Base-by-base conservation (phyloP, 768 basidiomycete genomes). In the Macrolepiota fuliginosa region DNA sequence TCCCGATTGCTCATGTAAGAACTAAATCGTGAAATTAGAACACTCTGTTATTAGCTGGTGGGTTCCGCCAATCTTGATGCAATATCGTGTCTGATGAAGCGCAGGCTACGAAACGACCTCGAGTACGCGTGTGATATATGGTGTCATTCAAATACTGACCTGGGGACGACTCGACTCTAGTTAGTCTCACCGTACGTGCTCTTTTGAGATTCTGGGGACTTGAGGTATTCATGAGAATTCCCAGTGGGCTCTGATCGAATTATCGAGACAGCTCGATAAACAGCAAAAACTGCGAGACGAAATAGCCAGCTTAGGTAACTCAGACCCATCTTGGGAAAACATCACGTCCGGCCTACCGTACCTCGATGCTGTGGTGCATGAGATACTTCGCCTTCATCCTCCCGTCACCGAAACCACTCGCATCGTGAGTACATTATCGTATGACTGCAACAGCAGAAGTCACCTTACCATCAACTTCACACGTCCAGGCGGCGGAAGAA, bases 171-270 rank as follows among this genome's bases (percentile, higher is more conserved):
- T 7, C 24, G 22, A 10, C 25, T 35, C 50, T 59, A 75, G 77
- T 78, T 54, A 77, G 74, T 61, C 64, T 80, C 1, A 79, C 77
- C 3, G 77, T 77, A 62, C 50, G 69, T 63, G 11, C 17, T 46
- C 39, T 12, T 24, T 10, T 40, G 13, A 53, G 24, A 9, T 11
- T 36, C 22, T 49, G 2, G 1, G 7, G n/a, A 5, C 15, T 25
- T 50, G 9, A 45, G 13, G 11, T 42, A 22, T 17, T 39, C n/a
- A 22, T 52, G 12, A 46, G 29, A 7, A 19, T 40, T 47, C 0
- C 9, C 24, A 82, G 81, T 87, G 85, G 84, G 81, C 84, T 2
- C 72, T 88, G 0, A 81, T 87, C 35, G 86, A 87, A 66, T 79
- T 87, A 1, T 74, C 75, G 6, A 74, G 71, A 37, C 69, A 81